Percentiles rank a stretch among this genome's conserved stretches.
Conservation (phyloP, 108 stramenopile species). For the Discostella stelligeroides region DNA sequence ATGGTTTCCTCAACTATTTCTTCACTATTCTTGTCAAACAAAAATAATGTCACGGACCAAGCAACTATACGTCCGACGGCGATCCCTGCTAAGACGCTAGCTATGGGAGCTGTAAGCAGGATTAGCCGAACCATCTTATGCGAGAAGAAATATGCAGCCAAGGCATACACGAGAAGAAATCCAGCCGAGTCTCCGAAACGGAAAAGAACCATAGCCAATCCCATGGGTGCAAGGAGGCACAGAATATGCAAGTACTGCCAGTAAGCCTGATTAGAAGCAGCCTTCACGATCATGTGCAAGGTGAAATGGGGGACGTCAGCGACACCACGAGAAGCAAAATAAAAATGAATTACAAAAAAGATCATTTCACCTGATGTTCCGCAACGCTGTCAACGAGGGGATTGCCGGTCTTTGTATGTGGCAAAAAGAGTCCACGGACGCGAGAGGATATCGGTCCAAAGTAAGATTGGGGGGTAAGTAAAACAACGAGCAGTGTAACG, state of each 20-base stretch:
- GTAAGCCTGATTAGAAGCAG: conserved; percentile 92
- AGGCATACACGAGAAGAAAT: conserved; percentile 92
- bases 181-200: conserved; percentile 82
- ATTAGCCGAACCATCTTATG: conserved; percentile 99
- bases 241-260: conserved; percentile 97
- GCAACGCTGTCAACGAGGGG: conserved; percentile 93
- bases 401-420: conserved; percentile 94
- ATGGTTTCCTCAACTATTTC: conserved; percentile 3
- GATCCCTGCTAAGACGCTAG: conserved; percentile 89
- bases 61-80: conserved; percentile 70
- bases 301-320: background rate
- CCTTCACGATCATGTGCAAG: no score
- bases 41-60: conserved; percentile 48
- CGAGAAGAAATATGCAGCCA: conserved; percentile 94
- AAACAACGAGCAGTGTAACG: conserved; percentile 35
- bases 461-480: conserved; percentile 81
- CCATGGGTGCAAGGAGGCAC: conserved; percentile 92
- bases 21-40: conserved; percentile 30
- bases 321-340: no score
- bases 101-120: conserved; percentile 93
- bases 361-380: conserved; percentile 97
- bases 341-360: background rate
- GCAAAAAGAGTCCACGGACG: conserved; percentile 90
- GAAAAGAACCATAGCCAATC: conserved; percentile 81
- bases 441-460: conserved; percentile 91